Percentiles rank a stretch among this genome's conserved stretches.
Evolutionary conservation across 2,329 filamentous ascomycete species (phyloP).

Genomic region (Fusarium anthophilum): DNA sequence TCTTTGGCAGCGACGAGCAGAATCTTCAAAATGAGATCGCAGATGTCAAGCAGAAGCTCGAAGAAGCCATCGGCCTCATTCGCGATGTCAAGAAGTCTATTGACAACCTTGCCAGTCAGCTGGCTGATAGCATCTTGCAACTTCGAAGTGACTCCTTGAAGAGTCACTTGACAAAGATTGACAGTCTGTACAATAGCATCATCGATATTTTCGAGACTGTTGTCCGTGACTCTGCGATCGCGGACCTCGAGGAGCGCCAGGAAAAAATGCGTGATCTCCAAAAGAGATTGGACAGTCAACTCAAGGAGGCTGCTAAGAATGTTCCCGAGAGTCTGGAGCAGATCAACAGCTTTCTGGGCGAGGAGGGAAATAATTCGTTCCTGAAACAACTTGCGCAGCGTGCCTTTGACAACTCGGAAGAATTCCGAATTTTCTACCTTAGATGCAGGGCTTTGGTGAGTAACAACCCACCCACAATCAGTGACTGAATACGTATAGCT

Average conservation of each 20-base stretch:
- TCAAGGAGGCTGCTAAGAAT: background rate
- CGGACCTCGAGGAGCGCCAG: background rate
- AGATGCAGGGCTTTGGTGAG: background rate
- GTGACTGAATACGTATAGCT: background rate
- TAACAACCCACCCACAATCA: fast-evolving
- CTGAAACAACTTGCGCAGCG: background rate
- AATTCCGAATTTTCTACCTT: background rate
- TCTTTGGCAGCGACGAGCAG: background rate
- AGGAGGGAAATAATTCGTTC: background rate
- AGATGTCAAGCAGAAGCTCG: background rate
- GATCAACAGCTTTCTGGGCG: fast-evolving
- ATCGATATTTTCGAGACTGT: background rate
- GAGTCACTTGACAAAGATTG: background rate
- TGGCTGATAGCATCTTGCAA: background rate
- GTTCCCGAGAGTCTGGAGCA: background rate
- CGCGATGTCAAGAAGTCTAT: background rate
- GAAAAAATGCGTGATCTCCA: fast-evolving
- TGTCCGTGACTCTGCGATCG: fast-evolving
- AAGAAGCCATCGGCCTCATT: fast-evolving
- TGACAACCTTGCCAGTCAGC: background rate
- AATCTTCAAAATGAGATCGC: background rate
- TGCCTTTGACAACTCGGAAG: background rate
- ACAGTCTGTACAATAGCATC: background rate
- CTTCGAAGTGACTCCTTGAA: background rate
- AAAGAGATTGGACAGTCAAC: background rate